phyloP scores from a whole-genome alignment of 345 rosid genomes.

The Viola odorata region DNA sequence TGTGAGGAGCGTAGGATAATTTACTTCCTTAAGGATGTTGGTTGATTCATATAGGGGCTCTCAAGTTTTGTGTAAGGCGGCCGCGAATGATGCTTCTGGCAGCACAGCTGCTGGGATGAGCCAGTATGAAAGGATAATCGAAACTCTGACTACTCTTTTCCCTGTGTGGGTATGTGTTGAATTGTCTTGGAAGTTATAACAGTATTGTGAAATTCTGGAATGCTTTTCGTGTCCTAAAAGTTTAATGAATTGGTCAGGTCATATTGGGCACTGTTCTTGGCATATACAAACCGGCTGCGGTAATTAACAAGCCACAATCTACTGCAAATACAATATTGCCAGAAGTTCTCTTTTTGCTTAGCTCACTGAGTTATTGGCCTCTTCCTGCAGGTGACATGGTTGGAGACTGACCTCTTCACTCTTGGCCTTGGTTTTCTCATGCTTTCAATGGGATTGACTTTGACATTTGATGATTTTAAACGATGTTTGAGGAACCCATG shows the following conservation, averaged over 20 bases:
- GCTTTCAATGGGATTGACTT: constrained; percentile 97
- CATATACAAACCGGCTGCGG: constrained; percentile 84
- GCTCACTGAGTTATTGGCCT: constrained; percentile 6
- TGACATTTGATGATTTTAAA: constrained; percentile 87
- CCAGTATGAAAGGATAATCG: constrained; percentile 71
- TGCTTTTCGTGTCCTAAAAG: neutral
- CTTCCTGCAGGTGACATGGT: constrained; percentile 75
- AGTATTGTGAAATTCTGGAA: neutral
- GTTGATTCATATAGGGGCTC: constrained; percentile 32
- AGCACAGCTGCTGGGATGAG: constrained; percentile 45
- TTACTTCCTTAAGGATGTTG: constrained; percentile 3
- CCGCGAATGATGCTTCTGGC: constrained; percentile 54
- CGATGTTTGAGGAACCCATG: constrained; percentile 88
- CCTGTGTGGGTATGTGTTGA: constrained; percentile 71
- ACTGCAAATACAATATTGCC: constrained; percentile 3
- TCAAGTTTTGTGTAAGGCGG: constrained; percentile 51
- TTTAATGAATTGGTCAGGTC: constrained; percentile 41
- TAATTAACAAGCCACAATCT: constrained; percentile 25
- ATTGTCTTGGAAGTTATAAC: neutral
- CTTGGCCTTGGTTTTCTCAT: constrained; percentile 85
- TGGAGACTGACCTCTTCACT: constrained; percentile 87
- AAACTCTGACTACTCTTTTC: constrained; percentile 81
- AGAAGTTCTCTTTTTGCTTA: constrained; percentile 7
- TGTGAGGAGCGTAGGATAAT: neutral
- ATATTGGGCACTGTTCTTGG: constrained; percentile 84